Percentiles rank a stretch among this genome's conserved stretches.
Evolutionary conservation across 805 yeast species (phyloP).

Genomic region (Ogataea salicorniae): DNA sequence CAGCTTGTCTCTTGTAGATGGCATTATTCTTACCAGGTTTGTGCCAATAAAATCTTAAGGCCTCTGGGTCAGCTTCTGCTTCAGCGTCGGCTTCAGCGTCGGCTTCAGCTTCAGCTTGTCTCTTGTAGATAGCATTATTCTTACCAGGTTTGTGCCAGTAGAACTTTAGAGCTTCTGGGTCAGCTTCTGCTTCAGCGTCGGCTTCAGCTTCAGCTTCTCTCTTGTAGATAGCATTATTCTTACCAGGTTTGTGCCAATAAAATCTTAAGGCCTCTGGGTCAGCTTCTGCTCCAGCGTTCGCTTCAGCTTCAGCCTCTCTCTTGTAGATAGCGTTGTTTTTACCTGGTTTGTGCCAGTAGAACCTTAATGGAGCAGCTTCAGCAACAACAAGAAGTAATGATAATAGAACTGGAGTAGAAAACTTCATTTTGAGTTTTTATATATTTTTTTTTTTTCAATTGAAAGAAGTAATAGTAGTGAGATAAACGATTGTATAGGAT

Average conservation of each 20-base stretch:
- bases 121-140: slow-evolving; percentile 17
- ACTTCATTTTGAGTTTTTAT: slow-evolving; percentile 16
- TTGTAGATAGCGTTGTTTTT: slow-evolving; percentile 10
- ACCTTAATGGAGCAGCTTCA: slow-evolving; percentile 10
- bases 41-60: slow-evolving; percentile 10
- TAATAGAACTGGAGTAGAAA: slow-evolving; percentile 8
- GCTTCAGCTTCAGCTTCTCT: slow-evolving; percentile 10
- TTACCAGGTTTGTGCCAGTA: slow-evolving; percentile 3
- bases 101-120: slow-evolving; percentile 30
- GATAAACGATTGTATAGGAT: not conserved
- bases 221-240: slow-evolving; percentile 9
- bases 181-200: slow-evolving; percentile 10
- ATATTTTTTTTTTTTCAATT: not conserved
- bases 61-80: slow-evolving; percentile 25
- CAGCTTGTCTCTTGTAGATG: slow-evolving; percentile 13
- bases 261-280: slow-evolving; percentile 7
- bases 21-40: slow-evolving; percentile 6
- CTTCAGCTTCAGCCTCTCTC: slow-evolving; percentile 17
- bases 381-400: slow-evolving; percentile 6
- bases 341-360: slow-evolving; percentile 4
- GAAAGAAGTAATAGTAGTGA: not conserved
- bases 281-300: too few relatives aligned
- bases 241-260: slow-evolving; percentile 5
- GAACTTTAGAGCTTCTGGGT: slow-evolving; percentile 1
- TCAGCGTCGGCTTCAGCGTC: too few relatives aligned